Base-by-base conservation (phyloP, 257 asterid genomes). In the Cruciata laevipes region DNA sequence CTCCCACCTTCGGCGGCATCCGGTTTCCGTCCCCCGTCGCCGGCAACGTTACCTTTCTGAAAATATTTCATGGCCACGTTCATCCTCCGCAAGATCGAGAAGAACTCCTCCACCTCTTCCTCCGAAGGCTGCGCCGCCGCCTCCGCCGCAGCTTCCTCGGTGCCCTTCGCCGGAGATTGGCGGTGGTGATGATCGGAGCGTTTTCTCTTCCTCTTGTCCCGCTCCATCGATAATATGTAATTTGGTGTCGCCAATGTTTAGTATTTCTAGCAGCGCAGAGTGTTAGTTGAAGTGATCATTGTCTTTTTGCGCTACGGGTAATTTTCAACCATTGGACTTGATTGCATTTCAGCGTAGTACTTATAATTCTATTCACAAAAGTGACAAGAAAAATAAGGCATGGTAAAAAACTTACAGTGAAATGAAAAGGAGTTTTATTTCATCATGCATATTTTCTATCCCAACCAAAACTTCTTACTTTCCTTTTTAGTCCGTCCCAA, bases 61-160 rank as follows among this genome's bases (percentile, higher is more conserved):
- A 80, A 75, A 69, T 80, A 80, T 56, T 68, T 74, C 3, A 80
- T 47, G 9, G 82, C 84, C 67, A 71, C 71, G n/a, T 67, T 78
- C 81, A 79, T 77, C 76, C 83, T 75, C 75, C 84, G 66, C 14
- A 82, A 63, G 55, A 79, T 82, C 0, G 78, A 69, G 61, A 79
- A 79, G 61, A 82, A 82, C 71, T 82, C 83, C 11, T 82, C 81
- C 31, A 82, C 87, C 63, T 79, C 87, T 25, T 61, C 84, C 73
- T 82, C 84, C 52, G 84, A 65, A 0, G 86, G 86, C 31, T 78
- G 62, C 49, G 79, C 3, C 35, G 59, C 24, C 1, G 61, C 42
- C 16, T 72, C 17, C 7, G 23, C 57, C 61, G 4, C 77, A 69
- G 53, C 78, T 0, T 63, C 64, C 58, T 44, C 65, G 52, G 69